phyloP scores from a whole-genome alignment of 257 asterid genomes.

The Anisodus tanguticus region DNA sequence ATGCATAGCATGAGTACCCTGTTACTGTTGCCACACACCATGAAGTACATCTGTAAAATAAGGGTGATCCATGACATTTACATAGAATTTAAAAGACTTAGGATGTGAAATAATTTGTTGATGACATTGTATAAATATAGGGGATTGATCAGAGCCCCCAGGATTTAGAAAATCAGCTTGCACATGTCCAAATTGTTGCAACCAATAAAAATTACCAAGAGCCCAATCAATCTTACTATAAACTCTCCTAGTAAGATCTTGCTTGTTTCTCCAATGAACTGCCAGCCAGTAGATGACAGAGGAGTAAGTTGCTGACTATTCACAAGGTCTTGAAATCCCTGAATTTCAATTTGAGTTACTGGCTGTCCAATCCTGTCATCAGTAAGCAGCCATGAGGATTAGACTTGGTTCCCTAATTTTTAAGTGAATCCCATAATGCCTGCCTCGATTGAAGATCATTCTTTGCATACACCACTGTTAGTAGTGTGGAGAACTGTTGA shows the following conservation, averaged over 20 bases:
- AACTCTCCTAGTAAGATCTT: too few species aligned
- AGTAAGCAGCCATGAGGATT: too few species aligned
- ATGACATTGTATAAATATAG: not conserved
- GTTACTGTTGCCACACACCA: not conserved
- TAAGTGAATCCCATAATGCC: not conserved
- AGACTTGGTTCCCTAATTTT: too few species aligned
- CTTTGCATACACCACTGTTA: too few species aligned
- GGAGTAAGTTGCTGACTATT: too few species aligned
- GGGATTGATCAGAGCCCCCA: not conserved
- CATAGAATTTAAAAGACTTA: not conserved
- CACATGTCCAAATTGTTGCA: not conserved
- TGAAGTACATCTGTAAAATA: not conserved
- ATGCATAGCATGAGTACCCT: not conserved
- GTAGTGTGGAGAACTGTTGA: not conserved
- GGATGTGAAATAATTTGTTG: not conserved
- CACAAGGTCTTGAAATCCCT: not conserved
- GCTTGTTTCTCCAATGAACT: not conserved
- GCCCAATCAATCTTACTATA: not conserved
- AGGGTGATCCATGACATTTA: not conserved
- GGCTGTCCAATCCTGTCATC: not conserved
- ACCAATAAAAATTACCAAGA: not conserved
- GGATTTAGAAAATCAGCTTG: not conserved
- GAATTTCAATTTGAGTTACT: not conserved
- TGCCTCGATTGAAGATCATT: too few species aligned
- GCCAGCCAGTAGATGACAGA: not conserved